Percentiles rank a stretch among this genome's conserved stretches.
Evolutionary conservation across 352 stramenopile species (phyloP).

Genomic region (Albugo candida): DNA sequence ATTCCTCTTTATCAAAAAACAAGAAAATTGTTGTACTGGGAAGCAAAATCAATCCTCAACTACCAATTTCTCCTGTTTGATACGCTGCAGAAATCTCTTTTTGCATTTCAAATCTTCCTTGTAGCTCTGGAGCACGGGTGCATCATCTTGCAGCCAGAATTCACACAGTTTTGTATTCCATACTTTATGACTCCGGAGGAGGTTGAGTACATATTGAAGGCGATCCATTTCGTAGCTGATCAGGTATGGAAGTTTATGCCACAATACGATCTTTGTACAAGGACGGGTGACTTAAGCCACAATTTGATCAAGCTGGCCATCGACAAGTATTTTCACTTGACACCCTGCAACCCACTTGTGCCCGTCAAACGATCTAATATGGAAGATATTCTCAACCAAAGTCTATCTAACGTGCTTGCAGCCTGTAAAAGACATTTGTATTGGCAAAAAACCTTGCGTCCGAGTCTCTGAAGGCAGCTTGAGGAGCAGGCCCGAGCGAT

Average conservation of each 20-base stretch:
- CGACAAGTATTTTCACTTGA: conserved; percentile 5
- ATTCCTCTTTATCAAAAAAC: no score
- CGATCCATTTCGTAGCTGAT: conserved; percentile 83
- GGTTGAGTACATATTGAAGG: conserved; percentile 84
- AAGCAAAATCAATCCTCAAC: no score
- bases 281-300: conserved; percentile 87
- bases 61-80: no score
- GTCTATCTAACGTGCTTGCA: background rate
- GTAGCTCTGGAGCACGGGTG: conserved; percentile 65
- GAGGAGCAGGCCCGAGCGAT: background rate
- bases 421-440: conserved; percentile 1
- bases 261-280: conserved; percentile 88
- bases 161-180: conserved; percentile 84
- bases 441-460: conserved; percentile 1
- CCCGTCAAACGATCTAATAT: conserved; percentile 8
- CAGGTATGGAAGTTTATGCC: conserved; percentile 86
- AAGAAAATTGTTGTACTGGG: no score
- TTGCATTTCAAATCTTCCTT: conserved; percentile 57
- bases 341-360: conserved; percentile 1
- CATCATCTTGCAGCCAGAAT: conserved; percentile 88
- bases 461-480: background rate
- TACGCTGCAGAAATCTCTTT: no score
- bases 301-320: conserved; percentile 8
- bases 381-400: background rate
- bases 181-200: conserved; percentile 69